phyloP scores from a whole-genome alignment of 2,329 filamentous ascomycete genomes.

The Aspergillus aculeatus region DNA sequence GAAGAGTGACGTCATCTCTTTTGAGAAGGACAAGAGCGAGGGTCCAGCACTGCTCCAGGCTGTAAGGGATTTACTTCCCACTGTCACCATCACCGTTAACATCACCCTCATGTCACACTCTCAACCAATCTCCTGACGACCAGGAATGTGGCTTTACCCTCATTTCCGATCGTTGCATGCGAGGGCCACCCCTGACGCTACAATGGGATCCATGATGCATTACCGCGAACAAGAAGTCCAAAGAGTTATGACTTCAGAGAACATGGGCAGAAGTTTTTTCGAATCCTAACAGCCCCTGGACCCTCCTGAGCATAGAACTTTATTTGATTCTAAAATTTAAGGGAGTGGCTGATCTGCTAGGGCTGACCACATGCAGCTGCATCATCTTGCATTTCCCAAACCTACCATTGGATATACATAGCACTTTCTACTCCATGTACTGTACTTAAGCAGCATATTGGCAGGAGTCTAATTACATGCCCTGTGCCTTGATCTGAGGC shows the following conservation, averaged over 20 bases:
- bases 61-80: background rate
- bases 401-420: background rate
- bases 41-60: background rate
- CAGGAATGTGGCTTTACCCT: background rate
- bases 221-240: background rate
- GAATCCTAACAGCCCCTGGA: background rate
- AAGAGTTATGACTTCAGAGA: background rate
- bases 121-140: background rate
- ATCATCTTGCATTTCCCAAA: background rate
- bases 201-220: conserved; percentile 1
- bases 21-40: background rate
- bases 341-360: background rate
- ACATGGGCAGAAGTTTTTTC: background rate
- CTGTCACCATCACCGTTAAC: background rate
- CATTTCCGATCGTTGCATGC: background rate
- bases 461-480: background rate
- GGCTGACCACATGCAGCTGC: background rate
- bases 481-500: background rate
- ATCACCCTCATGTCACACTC: background rate
- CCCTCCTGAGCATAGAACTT: background rate
- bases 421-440: background rate
- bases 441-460: background rate
- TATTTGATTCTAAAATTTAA: background rate
- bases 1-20: background rate
- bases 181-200: background rate